These are phyloP conservation scores for Pyrrhoderma lamaoense DNA, from an alignment of 1,284 basidiomycete genomes.

Conservation along the genomic window DNA sequence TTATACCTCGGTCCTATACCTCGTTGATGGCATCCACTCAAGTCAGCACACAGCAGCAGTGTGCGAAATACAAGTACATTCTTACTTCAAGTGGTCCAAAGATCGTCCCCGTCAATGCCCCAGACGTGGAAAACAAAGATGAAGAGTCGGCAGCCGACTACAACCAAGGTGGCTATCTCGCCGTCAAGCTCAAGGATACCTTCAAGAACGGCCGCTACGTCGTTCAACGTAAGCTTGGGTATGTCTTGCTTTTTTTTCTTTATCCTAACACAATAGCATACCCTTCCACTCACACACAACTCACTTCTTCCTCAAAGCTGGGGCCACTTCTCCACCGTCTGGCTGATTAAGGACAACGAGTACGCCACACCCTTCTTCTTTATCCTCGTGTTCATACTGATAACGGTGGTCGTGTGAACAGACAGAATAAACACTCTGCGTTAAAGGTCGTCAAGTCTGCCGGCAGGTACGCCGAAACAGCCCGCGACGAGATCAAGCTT, in stretches of 20 bases:
- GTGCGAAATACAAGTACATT: constrained; percentile 68
- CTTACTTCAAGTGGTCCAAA: constrained; percentile 57
- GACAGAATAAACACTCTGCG: constrained; percentile 71
- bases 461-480: constrained; percentile 79
- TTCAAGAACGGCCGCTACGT: constrained; percentile 77
- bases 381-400: constrained; percentile 17
- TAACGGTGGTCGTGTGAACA: constrained; percentile 25
- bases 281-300: constrained; percentile 17
- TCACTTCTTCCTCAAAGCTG: constrained; percentile 42
- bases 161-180: constrained; percentile 76
- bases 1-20: background rate
- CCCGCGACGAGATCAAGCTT: constrained; percentile 85
- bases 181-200: constrained; percentile 66
- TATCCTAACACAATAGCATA: constrained; percentile 18
- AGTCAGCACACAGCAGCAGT: constrained; percentile 36
- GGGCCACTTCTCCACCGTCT: constrained; percentile 88
- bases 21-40: constrained; percentile 48
- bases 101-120: constrained; percentile 49
- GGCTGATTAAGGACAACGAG: constrained; percentile 71
- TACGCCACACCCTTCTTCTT: constrained; percentile 25
- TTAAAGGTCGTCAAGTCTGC: constrained; percentile 92
- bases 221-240: constrained; percentile 81
- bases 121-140: constrained; percentile 57
- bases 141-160: constrained; percentile 76
- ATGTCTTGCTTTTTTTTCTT: constrained; percentile 22